phyloP scores from a whole-genome alignment of 176 grass and related monocot species.

The Musa troglodytarum region DNA sequence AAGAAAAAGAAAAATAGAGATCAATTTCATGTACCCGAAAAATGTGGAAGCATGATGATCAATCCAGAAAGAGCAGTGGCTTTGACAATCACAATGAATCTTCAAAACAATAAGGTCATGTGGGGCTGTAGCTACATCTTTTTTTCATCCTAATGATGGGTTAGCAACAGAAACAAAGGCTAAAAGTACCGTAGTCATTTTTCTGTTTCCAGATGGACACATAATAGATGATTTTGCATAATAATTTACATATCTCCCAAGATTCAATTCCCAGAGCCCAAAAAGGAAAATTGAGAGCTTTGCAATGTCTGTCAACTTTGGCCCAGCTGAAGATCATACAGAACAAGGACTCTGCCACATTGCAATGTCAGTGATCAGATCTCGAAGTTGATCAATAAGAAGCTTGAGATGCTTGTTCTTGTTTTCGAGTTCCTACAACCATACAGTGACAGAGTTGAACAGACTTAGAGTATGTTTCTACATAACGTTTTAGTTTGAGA shows the following conservation, averaged over 20 bases:
- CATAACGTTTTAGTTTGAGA: not conserved
- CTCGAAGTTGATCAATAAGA: constrained; percentile 65
- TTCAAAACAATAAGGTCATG: not conserved
- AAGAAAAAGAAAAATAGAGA: no score
- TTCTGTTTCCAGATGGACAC: not conserved
- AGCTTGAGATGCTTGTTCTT: constrained; percentile 77
- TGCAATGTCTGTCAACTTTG: not conserved
- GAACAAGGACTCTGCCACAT: constrained; percentile 94
- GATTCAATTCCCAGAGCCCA: not conserved
- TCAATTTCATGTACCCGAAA: not conserved
- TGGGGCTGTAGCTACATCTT: not conserved
- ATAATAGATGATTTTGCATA: not conserved
- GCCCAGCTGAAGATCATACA: constrained; percentile 26
- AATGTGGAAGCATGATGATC: not conserved
- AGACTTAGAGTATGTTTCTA: not conserved
- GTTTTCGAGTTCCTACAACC: constrained; percentile 75
- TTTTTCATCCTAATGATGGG: not conserved
- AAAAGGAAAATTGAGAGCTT: not conserved
- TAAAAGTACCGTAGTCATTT: not conserved
- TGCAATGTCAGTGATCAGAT: constrained; percentile 75
- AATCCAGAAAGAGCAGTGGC: not conserved
- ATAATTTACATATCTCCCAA: not conserved
- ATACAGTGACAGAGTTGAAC: not conserved
- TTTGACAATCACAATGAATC: no score
- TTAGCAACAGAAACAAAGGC: not conserved